Base-by-base conservation (phyloP, 192 early-diverging fungal genomes). In the Helicostylum pulchrum region DNA sequence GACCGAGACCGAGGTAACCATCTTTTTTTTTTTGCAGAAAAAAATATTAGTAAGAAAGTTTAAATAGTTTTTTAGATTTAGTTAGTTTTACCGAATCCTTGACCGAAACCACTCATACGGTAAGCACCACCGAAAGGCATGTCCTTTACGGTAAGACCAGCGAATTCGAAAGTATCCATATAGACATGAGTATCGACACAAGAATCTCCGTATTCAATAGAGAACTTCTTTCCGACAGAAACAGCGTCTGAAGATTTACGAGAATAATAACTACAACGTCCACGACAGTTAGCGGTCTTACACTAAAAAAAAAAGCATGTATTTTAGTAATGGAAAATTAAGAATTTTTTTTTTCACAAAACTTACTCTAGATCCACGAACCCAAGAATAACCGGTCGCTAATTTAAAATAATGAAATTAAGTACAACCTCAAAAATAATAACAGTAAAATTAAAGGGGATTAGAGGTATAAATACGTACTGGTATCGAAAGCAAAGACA, bases 401-500 rank as follows among this genome's bases (percentile, higher is more conserved):
- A 23, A 59, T 43, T 59, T 43, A 44, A 45, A 45, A 58, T 19
- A 56, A 54, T 39, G 31, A 56, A 56, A 56, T 56, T 56, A 56
- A 56, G 54, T 56, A 56, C 54, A 56, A 56, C 54, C 47, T 10
- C 54, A 15, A 56, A 56, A 39, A 39, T 39, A 19, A 17, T 34
- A 20, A 17, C n/a, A 32, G n/a, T 17, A 21, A 56, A 51, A 51
- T 23, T 23, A 51, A 51, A 39, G 36, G 36, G 7, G 7, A 39
- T 9, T 9, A 4, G 36, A 10, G 36, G 5, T 39, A 39, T 39
- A 4, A 3, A n/a, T 21, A 44, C 56, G 32, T 59, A 59, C 56
- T 59, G 17, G 96, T 98, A 76, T 98, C 96, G 59, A 94, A 94
- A 52, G 94, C 88, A 44, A 95, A 90, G 49, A 83, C 87, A 83